These are phyloP conservation scores for Isatis lusitanica DNA, from an alignment of 441 rosid genomes.

Conservation along the genomic window DNA sequence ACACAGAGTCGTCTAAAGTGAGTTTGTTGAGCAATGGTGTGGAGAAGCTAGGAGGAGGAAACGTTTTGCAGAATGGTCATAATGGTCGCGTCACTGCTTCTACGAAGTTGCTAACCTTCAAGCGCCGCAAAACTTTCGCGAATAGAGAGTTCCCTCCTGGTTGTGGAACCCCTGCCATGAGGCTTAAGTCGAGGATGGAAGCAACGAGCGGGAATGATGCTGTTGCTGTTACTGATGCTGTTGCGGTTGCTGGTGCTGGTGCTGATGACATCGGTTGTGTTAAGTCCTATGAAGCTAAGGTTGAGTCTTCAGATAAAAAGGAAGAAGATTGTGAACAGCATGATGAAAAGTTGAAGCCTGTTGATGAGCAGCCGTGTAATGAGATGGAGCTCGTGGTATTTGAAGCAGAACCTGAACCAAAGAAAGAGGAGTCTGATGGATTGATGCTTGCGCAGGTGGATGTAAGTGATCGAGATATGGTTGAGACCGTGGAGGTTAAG, in stretches of 20 bases:
- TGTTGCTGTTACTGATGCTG: too few relatives aligned
- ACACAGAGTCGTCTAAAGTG: conserved; percentile 41
- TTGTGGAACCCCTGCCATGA: conserved; percentile 43
- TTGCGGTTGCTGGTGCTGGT: neutral
- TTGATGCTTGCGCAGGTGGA: neutral
- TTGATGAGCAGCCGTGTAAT: conserved; percentile 10
- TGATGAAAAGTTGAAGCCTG: neutral
- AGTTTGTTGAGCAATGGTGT: conserved; percentile 33
- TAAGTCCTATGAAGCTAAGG: conserved; percentile 16
- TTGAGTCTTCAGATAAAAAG: conserved; percentile 11
- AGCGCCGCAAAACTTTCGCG: conserved; percentile 51
- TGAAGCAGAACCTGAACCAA: neutral
- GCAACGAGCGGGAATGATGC: conserved; percentile 1
- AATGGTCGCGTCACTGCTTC: neutral
- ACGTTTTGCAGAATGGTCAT: conserved; percentile 34
- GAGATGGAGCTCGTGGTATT: neutral
- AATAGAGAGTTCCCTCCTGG: conserved; percentile 65
- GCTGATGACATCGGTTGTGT: neutral
- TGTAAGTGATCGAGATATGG: neutral
- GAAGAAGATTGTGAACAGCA: neutral
- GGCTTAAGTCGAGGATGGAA: neutral
- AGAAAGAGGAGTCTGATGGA: neutral
- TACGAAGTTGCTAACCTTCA: conserved; percentile 32
- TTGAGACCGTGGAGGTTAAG: conserved; percentile 16
- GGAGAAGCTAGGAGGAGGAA: conserved; percentile 25